phyloP scores from a whole-genome alignment of 495 filamentous ascomycete genomes.

The Aspergillus sclerotioniger region DNA sequence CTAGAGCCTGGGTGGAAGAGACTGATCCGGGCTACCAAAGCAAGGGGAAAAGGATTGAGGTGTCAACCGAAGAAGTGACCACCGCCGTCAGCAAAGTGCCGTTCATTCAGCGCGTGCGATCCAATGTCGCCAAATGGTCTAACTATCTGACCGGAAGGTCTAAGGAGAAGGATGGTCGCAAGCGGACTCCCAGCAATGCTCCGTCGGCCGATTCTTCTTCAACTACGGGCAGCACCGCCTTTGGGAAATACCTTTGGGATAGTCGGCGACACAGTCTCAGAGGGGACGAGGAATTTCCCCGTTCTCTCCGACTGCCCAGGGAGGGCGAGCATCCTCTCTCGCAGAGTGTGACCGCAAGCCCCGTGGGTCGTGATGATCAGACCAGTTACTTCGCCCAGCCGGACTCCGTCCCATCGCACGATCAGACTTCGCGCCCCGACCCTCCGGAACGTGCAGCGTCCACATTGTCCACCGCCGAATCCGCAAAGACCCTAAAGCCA shows the following conservation, averaged over 20 bases:
- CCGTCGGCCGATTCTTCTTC: constrained; percentile 38
- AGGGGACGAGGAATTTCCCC: constrained; percentile 59
- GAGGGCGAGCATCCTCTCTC: constrained; percentile 76
- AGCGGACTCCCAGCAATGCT: constrained; percentile 35
- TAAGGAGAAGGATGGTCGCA: constrained; percentile 54
- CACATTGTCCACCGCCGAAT: constrained; percentile 60
- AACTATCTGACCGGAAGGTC: constrained; percentile 59
- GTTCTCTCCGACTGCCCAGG: constrained; percentile 38
- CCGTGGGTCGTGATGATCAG: constrained; percentile 47
- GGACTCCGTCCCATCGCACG: constrained; percentile 35
- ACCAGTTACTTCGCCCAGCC: constrained; percentile 44
- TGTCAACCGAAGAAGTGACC: constrained; percentile 86
- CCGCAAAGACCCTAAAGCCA: constrained; percentile 58
- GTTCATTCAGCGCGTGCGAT: constrained; percentile 68
- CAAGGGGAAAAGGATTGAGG: constrained; percentile 86
- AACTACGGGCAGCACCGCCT: constrained; percentile 28
- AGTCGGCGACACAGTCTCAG: constrained; percentile 67
- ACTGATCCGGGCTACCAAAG: constrained; percentile 81
- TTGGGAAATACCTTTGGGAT: constrained; percentile 37
- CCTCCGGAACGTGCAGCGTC: constrained; percentile 53
- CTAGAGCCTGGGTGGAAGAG: constrained; percentile 81
- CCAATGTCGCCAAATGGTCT: constrained; percentile 55
- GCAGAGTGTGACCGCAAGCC: constrained; percentile 75
- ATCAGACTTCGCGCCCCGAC: constrained; percentile 42
- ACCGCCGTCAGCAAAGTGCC: constrained; percentile 86